Base-by-base conservation (phyloP, 768 basidiomycete genomes). In the Fibroporia radiculosa region DNA sequence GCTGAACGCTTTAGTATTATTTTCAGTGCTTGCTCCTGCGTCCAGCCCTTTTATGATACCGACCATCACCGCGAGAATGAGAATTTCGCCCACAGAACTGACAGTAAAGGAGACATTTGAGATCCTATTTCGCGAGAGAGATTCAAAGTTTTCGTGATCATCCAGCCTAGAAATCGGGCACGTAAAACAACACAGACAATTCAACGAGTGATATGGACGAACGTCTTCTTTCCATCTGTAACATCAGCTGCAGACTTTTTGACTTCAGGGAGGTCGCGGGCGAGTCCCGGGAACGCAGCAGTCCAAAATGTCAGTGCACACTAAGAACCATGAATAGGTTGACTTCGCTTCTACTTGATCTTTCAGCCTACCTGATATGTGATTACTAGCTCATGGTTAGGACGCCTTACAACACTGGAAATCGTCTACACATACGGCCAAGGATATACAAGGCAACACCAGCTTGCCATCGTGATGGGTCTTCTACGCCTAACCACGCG, bases 291-390 rank as follows among this genome's bases (percentile, higher is more conserved):
- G 57, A 89, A 87, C 11, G 86, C 85, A 11, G 86, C 86, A 0
- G 82, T 84, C 84, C 84, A 89, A 62, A 88, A 89, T 0, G 85
- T 87, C 44, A 87, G 60, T 24, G 81, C 67, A 44, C 82, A 76
- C 77, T 83, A 45, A 31, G 29, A n/a, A 28, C 4, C 22, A 52
- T 19, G 52, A 39, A 11, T 27, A 28, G 16, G 29, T 22, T 20
- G 14, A 10, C 22, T 22, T 14, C 20, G 41, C 12, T 25, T 34
- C 12, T 12, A 18, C 0, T 10, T 25, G 10, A 13, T 6, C 6
- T 6, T 26, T 8, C 26, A 31, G 6, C 6, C 5, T 34, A 74
- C 80, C 66, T 86, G 84, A 59, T 86, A 89, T 0, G 83, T 70
- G 27, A 87, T 82, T 45, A 87, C 79, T 80, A 56, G 43, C 18